A percentile compares a stretch with the other conserved stretches of the same genome.
phyloP scores from a whole-genome alignment of 148 eudicot genomes.

The Fallopia convolvulus region DNA sequence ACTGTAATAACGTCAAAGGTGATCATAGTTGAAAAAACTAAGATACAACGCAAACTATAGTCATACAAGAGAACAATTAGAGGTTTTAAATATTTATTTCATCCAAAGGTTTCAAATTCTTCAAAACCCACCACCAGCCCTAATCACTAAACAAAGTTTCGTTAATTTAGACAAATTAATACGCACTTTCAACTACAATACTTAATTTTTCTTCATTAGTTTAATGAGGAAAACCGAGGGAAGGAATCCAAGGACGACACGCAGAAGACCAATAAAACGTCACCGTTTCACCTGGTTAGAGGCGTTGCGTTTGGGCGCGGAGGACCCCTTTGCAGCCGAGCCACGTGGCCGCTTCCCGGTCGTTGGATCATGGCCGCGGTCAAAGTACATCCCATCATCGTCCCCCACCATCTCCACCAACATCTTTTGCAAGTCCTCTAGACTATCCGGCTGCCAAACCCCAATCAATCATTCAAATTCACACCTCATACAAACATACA shows the following conservation, averaged over 20 bases:
- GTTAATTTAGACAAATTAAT: background rate
- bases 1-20: background rate
- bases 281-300: conserved; percentile 6
- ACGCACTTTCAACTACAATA: background rate
- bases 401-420: conserved; percentile 71
- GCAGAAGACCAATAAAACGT: background rate
- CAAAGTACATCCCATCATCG: conserved; percentile 49
- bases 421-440: conserved; percentile 81
- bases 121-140: background rate
- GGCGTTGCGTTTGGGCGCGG: conserved; percentile 25
- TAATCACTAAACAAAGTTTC: background rate
- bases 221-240: background rate
- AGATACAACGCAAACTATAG: background rate
- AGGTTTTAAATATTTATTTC: background rate
- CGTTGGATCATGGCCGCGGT: conserved; percentile 30
- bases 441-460: conserved; percentile 43
- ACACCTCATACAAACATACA: background rate
- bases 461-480: background rate
- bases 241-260: background rate
- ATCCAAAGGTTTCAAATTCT: too few relatives aligned
- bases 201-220: background rate
- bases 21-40: background rate
- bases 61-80: background rate
- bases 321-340: conserved; percentile 13
- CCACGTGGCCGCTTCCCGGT: conserved; percentile 40